These are phyloP conservation scores for Myriosclerotinia scirpicola DNA, from an alignment of 2,329 filamentous ascomycete species.

Conservation along the genomic window DNA sequence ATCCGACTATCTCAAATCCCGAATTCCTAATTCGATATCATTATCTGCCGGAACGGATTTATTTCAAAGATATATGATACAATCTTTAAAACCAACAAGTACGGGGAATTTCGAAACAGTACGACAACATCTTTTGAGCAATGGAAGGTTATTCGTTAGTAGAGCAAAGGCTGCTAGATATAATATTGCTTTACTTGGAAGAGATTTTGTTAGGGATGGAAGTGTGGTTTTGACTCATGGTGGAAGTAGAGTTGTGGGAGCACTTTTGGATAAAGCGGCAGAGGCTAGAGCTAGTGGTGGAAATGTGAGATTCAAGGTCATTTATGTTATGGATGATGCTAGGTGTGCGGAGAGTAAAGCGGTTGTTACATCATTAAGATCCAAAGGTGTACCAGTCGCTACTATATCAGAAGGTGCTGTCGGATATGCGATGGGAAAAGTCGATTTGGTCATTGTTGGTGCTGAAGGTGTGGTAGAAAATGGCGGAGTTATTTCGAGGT, in stretches of 20 bases:
- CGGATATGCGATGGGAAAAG: constrained; percentile 74
- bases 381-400: constrained; percentile 77
- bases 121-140: constrained; percentile 77
- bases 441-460: constrained; percentile 67
- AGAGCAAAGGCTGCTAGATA: constrained; percentile 82
- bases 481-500: constrained; percentile 84
- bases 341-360: constrained; percentile 62
- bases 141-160: constrained; percentile 82
- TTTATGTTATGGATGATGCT: constrained; percentile 68
- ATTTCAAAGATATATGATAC: constrained; percentile 90
- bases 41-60: constrained; percentile 92
- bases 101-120: constrained; percentile 76
- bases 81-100: constrained; percentile 55
- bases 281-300: constrained; percentile 56
- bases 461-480: constrained; percentile 91
- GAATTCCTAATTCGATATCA: constrained; percentile 84
- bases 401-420: constrained; percentile 74
- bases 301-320: constrained; percentile 73
- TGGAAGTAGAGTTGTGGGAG: constrained; percentile 79
- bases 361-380: constrained; percentile 69
- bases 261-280: constrained; percentile 71
- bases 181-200: constrained; percentile 77
- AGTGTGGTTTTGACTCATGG: constrained; percentile 87
- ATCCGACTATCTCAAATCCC: constrained; percentile 72
- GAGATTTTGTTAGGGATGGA: constrained; percentile 75